Percentiles rank a stretch among this genome's conserved stretches.
phyloP scores from a whole-genome alignment of 208 protist species.

The Strigomonas culicis region DNA sequence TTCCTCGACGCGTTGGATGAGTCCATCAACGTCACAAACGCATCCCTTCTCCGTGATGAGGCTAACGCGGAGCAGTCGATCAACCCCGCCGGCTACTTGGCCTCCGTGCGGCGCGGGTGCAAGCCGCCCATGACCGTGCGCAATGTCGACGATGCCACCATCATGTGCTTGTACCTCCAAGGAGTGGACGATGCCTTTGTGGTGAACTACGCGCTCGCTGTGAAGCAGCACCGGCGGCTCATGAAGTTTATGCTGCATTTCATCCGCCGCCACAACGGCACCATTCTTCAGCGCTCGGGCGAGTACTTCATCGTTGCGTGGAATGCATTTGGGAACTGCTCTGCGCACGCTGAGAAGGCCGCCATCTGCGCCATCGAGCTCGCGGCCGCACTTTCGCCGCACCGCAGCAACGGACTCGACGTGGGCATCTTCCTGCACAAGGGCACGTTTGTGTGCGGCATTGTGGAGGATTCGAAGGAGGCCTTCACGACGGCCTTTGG shows the following conservation, averaged over 20 bases:
- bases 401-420: slow-evolving; percentile 54
- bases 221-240: slow-evolving; percentile 63
- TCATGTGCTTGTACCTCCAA: slow-evolving; percentile 58
- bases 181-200: slow-evolving; percentile 65
- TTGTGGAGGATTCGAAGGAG: slow-evolving; percentile 69
- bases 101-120: background rate
- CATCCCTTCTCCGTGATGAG: background rate
- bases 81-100: background rate
- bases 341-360: slow-evolving; percentile 65
- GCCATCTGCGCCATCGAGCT: slow-evolving; percentile 72
- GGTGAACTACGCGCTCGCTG: slow-evolving; percentile 50
- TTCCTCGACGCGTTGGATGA: background rate
- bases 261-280: slow-evolving; percentile 68
- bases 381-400: slow-evolving; percentile 37
- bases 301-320: slow-evolving; percentile 71
- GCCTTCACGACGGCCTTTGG: slow-evolving; percentile 83
- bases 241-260: slow-evolving; percentile 69
- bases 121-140: slow-evolving; percentile 45
- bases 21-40: background rate
- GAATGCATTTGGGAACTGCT: slow-evolving; percentile 82
- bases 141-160: slow-evolving; percentile 48
- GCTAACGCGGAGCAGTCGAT: background rate
- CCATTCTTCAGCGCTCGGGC: slow-evolving; percentile 67
- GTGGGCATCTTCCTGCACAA: slow-evolving; percentile 79
- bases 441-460: slow-evolving; percentile 74